Percentiles rank a stretch among this genome's conserved stretches.
Evolutionary conservation across 306 rosid genomes (phyloP).

Genomic region (Lathyrus tuberosus): DNA sequence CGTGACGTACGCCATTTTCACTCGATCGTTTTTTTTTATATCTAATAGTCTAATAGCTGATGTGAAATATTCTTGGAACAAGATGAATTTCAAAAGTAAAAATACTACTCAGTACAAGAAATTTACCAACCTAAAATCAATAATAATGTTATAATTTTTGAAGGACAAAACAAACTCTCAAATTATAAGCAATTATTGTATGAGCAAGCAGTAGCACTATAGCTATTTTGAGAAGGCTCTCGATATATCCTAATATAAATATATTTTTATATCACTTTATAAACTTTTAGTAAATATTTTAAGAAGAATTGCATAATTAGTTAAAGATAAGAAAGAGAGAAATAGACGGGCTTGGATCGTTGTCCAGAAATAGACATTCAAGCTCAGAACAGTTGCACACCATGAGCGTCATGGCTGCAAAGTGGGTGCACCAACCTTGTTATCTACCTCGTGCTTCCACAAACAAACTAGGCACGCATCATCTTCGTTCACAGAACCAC

Average conservation of each 20-base stretch:
- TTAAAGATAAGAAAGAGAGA: background rate
- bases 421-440: conserved; percentile 37
- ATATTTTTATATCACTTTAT: no score
- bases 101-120: background rate
- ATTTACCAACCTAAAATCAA: background rate
- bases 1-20: no score
- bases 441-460: conserved; percentile 33
- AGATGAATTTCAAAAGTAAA: background rate
- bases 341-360: background rate
- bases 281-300: no score
- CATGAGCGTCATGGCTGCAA: conserved; percentile 45
- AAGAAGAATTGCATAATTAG: no score
- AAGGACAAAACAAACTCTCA: background rate
- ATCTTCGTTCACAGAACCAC: background rate
- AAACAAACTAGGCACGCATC: conserved; percentile 36
- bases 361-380: background rate
- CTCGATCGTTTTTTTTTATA: no score
- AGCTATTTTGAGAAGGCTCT: no score
- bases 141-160: background rate
- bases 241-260: no score
- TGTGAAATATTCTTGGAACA: background rate
- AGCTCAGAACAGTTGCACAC: background rate
- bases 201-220: no score
- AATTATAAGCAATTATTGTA: background rate
- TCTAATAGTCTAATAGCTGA: background rate